These are phyloP conservation scores for Volvox africanus DNA, from an alignment of 139 green algal genomes.

Conservation along the genomic window DNA sequence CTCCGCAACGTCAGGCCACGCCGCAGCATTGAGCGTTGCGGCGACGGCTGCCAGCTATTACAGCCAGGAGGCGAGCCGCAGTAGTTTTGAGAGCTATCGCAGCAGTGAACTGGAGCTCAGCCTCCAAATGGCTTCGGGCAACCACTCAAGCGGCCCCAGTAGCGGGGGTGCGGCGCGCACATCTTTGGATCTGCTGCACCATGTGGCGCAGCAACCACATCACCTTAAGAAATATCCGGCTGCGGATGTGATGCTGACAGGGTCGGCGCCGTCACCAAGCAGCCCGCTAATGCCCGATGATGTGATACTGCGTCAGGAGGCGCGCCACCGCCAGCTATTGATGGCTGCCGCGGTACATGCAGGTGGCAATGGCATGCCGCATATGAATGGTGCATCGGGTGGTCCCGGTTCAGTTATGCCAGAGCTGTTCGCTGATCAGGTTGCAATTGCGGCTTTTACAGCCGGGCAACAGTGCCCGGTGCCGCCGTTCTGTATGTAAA, in stretches of 20 bases:
- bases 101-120: slow-evolving; percentile 29
- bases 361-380: not conserved
- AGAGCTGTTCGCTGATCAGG: not conserved
- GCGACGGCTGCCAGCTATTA: slow-evolving; percentile 33
- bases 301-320: not conserved
- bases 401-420: not conserved
- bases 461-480: slow-evolving; percentile 6
- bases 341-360: not conserved
- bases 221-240: not conserved
- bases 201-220: not conserved
- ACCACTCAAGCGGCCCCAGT: slow-evolving; percentile 3
- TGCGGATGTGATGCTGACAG: not conserved
- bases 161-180: slow-evolving; percentile 5
- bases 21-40: not conserved
- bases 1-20: not conserved
- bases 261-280: not conserved
- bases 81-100: slow-evolving; percentile 48
- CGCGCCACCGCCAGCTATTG: not conserved
- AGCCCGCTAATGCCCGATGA: not conserved
- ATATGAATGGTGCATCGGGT: not conserved
- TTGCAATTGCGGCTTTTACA: not conserved
- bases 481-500: slow-evolving; percentile 5
- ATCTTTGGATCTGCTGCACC: slow-evolving; percentile 5
- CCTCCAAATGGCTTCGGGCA: not conserved
- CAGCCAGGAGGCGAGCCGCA: slow-evolving; percentile 42